These are phyloP conservation scores for Thelonectria discophora DNA, from an alignment of 2,329 filamentous ascomycete species.

Conservation along the genomic window DNA sequence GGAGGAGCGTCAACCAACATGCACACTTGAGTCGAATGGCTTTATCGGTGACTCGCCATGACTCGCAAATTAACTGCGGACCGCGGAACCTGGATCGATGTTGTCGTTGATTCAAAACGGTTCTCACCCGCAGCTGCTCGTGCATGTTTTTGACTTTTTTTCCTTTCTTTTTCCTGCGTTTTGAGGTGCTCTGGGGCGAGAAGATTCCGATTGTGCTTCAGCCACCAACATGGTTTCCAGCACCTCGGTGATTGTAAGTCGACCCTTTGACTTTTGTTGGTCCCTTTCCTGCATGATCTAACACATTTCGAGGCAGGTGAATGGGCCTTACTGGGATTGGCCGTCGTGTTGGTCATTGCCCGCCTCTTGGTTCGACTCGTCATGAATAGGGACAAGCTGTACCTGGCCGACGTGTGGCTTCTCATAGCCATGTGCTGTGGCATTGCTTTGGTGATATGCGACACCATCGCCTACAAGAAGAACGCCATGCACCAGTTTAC, in stretches of 20 bases:
- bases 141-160: neutral
- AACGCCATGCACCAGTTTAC: slow-evolving; percentile 9
- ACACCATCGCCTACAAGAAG: slow-evolving; percentile 8
- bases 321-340: slow-evolving; percentile 16
- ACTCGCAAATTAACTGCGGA: slow-evolving; percentile 2
- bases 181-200: neutral
- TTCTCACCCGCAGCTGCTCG: neutral
- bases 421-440: slow-evolving; percentile 5
- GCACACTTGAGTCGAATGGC: neutral
- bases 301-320: slow-evolving; percentile 4
- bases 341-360: slow-evolving; percentile 11
- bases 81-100: neutral
- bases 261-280: neutral
- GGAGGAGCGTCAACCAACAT: neutral
- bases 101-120: neutral
- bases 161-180: neutral
- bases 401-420: slow-evolving; percentile 10
- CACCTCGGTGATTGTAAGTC: slow-evolving; percentile 8
- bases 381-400: slow-evolving; percentile 16
- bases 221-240: slow-evolving; percentile 1
- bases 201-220: neutral
- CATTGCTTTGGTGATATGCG: slow-evolving; percentile 8
- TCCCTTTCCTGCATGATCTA: neutral
- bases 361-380: slow-evolving; percentile 17
- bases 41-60: neutral